Evolutionary conservation across 306 rosid species (phyloP), one percentile per base, ranked within the genome.

Genomic region (Sindora glabra): DNA sequence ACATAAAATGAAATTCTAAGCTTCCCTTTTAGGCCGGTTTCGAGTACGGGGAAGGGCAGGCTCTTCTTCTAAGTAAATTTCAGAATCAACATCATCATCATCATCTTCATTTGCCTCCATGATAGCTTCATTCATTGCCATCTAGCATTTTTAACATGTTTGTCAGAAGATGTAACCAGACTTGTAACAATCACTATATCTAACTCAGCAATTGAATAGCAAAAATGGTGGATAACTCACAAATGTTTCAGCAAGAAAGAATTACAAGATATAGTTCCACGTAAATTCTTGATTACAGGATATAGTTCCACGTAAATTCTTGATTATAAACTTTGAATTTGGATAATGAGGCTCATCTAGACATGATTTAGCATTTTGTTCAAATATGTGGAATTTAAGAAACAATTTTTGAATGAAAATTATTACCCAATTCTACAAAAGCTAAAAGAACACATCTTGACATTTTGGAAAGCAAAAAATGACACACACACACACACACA

Each of bases 21-120:
- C 81, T 68, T 81, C 95, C 59, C 88, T 88, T 70, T 73, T 91
- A 5, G 98, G 96, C 39, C 98, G 79, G 60, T 88, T 85, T 12
- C 92, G 95, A 65, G 86, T 65, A 7, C 81, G 79, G 37, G 92
- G 75, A 67, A 80, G 78, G 51, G 81, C 73, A 53, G 81, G 74
- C 74, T 85, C 76, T 59, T 83, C 71, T 78, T 78, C 76, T 44
- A 55, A 25, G 38, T 50, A 33, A 56, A 69, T 40, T 34, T 64
- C 81, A 16, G 10, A 24, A 39, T 64, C 81, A 17, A 45, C 70
- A 0, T 69, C 59, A 7, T 12, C 58, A 1, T 65, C 59, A 10
- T 63, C 79, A 1, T 61, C 75, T 13, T 75, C 84, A 9, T 77
- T 82, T n/a, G 67, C 69, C 73, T 86, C 89, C 81, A 69, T 75